Conservation (phyloP, 225 moss, liverwort and hornwort species). For the Polytrichum commune region DNA sequence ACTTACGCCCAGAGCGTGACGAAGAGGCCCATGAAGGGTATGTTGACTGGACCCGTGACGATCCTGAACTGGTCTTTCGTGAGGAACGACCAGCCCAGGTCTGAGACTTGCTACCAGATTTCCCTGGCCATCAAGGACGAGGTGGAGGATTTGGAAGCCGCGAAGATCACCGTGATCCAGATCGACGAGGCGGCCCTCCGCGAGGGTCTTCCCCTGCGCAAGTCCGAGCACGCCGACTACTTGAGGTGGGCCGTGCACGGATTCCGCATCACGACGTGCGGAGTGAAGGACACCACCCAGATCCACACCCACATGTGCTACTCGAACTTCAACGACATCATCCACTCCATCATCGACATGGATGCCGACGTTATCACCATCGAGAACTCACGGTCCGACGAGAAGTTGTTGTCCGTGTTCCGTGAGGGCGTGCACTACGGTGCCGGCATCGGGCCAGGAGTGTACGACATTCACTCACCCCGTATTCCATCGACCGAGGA, state of each 20-base stretch:
- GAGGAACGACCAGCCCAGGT: conserved; percentile 67
- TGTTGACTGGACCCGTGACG: conserved; percentile 71
- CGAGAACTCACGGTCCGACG: conserved; percentile 72
- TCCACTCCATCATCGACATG: conserved; percentile 75
- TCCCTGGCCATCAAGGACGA: conserved; percentile 71
- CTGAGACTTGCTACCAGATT: conserved; percentile 58
- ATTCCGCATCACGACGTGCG: conserved; percentile 63
- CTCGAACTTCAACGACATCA: conserved; percentile 75
- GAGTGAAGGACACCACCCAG: conserved; percentile 67
- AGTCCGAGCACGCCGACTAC: conserved; percentile 66
- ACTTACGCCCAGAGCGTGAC: conserved; percentile 67
- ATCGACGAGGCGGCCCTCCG: conserved; percentile 71
- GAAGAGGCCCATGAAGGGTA: conserved; percentile 69
- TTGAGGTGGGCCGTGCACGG: conserved; percentile 65
- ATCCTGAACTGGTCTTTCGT: conserved; percentile 78
- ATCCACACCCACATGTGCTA: conserved; percentile 80
- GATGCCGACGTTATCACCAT: conserved; percentile 79
- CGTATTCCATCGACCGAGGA: conserved; percentile 63
- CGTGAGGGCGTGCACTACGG: conserved; percentile 71
- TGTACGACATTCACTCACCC: conserved; percentile 70
- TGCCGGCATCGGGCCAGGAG: conserved; percentile 77
- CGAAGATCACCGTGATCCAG: conserved; percentile 63
- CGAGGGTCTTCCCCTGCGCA: conserved; percentile 61
- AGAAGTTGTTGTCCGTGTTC: conserved; percentile 69
- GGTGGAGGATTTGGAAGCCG: conserved; percentile 67